Evolutionary conservation across 1,284 basidiomycete species (phyloP).

Genomic region (Sphagnurus paluster): DNA sequence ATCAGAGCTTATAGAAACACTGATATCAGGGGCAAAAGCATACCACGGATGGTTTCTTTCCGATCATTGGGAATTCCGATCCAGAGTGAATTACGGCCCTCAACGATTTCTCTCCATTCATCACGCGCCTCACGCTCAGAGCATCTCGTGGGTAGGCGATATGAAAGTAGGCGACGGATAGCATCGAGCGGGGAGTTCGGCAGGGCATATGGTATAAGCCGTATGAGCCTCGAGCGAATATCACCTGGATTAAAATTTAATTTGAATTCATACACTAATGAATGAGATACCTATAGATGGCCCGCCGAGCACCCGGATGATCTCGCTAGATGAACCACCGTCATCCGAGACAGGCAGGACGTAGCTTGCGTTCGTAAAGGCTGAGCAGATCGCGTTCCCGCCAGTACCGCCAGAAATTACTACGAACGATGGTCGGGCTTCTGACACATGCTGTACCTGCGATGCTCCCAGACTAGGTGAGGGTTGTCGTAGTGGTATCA

Average conservation of each 20-base stretch:
- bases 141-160: constrained; percentile 73
- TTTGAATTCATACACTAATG: constrained; percentile 1
- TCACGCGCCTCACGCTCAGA: constrained; percentile 81
- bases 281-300: constrained; percentile 64
- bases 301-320: constrained; percentile 80
- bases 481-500: constrained; percentile 6
- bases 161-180: constrained; percentile 76
- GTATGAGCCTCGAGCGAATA: constrained; percentile 79
- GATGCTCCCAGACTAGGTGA: constrained; percentile 2
- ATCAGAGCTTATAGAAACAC: background rate
- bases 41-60: constrained; percentile 88
- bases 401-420: constrained; percentile 84
- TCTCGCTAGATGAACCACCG: constrained; percentile 83
- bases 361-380: constrained; percentile 71
- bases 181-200: constrained; percentile 61
- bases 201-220: constrained; percentile 72
- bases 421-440: constrained; percentile 44
- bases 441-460: background rate
- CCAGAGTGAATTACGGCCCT: constrained; percentile 87
- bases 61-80: constrained; percentile 87
- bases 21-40: constrained; percentile 7
- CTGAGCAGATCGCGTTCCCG: constrained; percentile 77
- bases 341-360: constrained; percentile 86
- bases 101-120: constrained; percentile 91
- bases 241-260: constrained; percentile 55